Percentiles rank a stretch among this genome's conserved stretches.
These are phyloP conservation scores for Rosa multiflora DNA, from an alignment of 306 rosid genomes.

Conservation along the genomic window DNA sequence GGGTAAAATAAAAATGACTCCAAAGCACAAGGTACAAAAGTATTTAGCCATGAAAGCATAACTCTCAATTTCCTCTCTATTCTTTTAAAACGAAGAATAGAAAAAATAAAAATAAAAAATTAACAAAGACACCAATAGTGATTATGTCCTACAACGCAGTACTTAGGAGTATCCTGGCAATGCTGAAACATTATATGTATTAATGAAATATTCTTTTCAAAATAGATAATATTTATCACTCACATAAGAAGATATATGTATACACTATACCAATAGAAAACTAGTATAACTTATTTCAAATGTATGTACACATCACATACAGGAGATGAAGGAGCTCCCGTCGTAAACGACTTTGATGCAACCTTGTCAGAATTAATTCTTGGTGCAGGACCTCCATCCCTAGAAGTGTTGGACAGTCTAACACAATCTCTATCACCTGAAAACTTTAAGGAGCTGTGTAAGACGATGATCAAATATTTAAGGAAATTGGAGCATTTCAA, in stretches of 20 bases:
- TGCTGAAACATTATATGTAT: not conserved
- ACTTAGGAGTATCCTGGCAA: not conserved
- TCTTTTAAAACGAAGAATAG: not conserved
- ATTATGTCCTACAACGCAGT: not conserved
- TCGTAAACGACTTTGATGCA: slow-evolving; percentile 31
- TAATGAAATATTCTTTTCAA: not conserved
- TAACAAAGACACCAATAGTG: not conserved
- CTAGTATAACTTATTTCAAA: slow-evolving; percentile 1
- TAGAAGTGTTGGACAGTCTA: slow-evolving; percentile 31
- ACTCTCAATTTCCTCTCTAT: not conserved
- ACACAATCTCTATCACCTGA: slow-evolving; percentile 46
- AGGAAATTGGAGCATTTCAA: not conserved
- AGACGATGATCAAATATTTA: not conserved
- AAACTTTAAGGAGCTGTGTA: slow-evolving; percentile 23
- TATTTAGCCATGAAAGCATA: not conserved
- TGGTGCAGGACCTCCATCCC: slow-evolving; percentile 31
- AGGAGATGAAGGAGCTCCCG: slow-evolving; percentile 71
- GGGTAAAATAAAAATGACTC: not conserved
- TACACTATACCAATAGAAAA: not conserved
- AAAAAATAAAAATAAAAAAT: no score
- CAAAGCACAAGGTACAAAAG: not conserved
- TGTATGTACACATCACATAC: slow-evolving; percentile 53
- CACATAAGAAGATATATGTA: not conserved
- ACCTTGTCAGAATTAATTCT: slow-evolving; percentile 32
- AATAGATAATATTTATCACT: not conserved